phyloP scores from a whole-genome alignment of 768 basidiomycete species.

The Psilocybe sp. region DNA sequence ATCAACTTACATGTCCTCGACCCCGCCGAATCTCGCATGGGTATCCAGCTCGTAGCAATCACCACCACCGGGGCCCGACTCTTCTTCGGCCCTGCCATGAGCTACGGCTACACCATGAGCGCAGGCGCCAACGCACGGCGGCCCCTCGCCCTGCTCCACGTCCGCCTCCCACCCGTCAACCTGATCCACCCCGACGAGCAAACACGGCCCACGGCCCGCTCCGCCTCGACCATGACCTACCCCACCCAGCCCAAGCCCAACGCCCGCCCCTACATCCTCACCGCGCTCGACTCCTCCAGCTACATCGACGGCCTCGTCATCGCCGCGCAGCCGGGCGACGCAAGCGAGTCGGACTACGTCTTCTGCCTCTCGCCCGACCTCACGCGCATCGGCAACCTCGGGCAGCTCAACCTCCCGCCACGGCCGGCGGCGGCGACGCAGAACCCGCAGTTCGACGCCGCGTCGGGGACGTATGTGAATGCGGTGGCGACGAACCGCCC shows the following conservation, averaged over 20 bases:
- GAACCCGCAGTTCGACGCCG: conserved; percentile 36
- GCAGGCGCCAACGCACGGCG: conserved; percentile 30
- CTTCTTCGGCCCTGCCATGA: conserved; percentile 67
- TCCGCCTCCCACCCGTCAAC: conserved; percentile 75
- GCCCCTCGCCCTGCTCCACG: conserved; percentile 67
- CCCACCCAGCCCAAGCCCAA: conserved; percentile 43
- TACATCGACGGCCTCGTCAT: conserved; percentile 67
- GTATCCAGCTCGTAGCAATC: conserved; percentile 76
- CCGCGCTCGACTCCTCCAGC: conserved; percentile 58
- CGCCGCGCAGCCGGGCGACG: conserved; percentile 72
- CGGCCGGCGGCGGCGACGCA: conserved; percentile 24
- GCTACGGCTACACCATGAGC: conserved; percentile 48
- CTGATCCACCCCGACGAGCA: conserved; percentile 77
- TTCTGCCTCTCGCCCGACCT: conserved; percentile 76
- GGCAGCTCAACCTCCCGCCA: conserved; percentile 55
- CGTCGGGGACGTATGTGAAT: conserved; percentile 33
- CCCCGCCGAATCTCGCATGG: conserved; percentile 61
- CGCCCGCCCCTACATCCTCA: conserved; percentile 57
- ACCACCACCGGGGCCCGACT: conserved; percentile 82
- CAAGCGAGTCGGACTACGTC: conserved; percentile 70
- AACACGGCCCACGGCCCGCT: conserved; percentile 44
- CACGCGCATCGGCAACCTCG: conserved; percentile 66
- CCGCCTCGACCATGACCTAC: conserved; percentile 46
- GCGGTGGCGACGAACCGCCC: conserved; percentile 41
- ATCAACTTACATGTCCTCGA: conserved; percentile 68